phyloP scores from a whole-genome alignment of 2,329 filamentous ascomycete genomes.

The Cucurbitaria berberidis region DNA sequence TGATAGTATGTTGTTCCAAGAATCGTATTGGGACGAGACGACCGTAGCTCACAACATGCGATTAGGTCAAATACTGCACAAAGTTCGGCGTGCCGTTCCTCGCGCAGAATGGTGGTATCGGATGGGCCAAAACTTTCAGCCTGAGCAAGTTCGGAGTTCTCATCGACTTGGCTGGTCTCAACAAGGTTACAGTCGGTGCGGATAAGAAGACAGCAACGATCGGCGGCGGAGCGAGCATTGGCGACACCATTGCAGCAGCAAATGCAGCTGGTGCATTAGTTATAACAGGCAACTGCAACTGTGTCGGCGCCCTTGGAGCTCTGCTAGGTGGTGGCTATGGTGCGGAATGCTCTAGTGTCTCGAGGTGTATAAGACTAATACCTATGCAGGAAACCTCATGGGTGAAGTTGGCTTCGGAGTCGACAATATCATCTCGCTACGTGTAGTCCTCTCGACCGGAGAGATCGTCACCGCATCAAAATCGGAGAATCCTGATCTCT shows the following conservation, averaged over 20 bases:
- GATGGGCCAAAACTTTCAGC: conserved; percentile 35
- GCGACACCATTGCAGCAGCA: conserved; percentile 48
- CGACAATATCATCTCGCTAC: conserved; percentile 53
- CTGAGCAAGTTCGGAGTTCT: conserved; percentile 32
- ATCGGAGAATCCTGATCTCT: conserved; percentile 37
- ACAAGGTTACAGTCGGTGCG: conserved; percentile 28
- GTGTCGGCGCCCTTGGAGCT: conserved; percentile 38
- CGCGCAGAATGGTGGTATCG: conserved; percentile 37
- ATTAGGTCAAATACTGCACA: conserved; percentile 31
- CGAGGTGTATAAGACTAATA: not conserved
- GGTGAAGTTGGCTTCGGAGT: conserved; percentile 61
- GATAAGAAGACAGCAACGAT: conserved; percentile 35
- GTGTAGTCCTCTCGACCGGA: conserved; percentile 36
- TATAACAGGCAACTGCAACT: conserved; percentile 42
- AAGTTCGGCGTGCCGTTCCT: conserved; percentile 29
- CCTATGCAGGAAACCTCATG: conserved; percentile 54
- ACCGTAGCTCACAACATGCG: not conserved
- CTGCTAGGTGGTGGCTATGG: conserved; percentile 60
- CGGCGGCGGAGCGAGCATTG: conserved; percentile 44
- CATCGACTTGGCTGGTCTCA: conserved; percentile 38
- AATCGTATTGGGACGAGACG: not conserved
- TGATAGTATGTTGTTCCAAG: conserved; percentile 17
- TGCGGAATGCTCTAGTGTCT: conserved; percentile 4
- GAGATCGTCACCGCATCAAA: conserved; percentile 38
- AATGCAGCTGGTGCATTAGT: conserved; percentile 41